Conservation (phyloP, 305 asterid species). For the Solanum chacoense region DNA sequence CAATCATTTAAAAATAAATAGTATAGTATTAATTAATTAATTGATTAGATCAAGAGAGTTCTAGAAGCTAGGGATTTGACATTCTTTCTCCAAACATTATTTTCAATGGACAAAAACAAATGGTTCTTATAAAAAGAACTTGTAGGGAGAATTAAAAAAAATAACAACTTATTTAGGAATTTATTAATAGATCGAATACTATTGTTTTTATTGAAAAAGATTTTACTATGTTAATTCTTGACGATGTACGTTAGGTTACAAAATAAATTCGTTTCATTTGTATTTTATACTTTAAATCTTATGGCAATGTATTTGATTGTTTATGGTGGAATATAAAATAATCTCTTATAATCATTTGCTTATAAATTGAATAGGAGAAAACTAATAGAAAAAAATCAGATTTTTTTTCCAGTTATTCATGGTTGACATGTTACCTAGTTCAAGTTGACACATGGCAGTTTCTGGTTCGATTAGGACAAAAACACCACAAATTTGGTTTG, state of each 20-base stretch:
- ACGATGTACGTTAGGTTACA: background rate
- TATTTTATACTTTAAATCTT: background rate
- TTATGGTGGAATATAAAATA: background rate
- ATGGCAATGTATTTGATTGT: too few species aligned
- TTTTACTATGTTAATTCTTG: too few species aligned
- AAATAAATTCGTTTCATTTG: too few species aligned
- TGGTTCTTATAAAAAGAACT: too few species aligned
- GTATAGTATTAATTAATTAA: background rate
- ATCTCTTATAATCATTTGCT: too few species aligned
- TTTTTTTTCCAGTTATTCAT: background rate
- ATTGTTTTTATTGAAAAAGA: too few species aligned
- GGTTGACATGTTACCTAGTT: background rate
- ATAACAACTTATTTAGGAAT: background rate
- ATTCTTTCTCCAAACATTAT: background rate
- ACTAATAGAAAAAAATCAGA: rapidly evolving
- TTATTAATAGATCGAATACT: background rate
- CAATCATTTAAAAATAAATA: background rate
- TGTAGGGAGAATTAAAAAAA: too few species aligned
- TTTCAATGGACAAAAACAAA: background rate
- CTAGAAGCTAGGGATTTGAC: background rate
- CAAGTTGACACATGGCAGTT: background rate
- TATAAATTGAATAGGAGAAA: background rate
- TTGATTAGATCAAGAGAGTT: background rate
- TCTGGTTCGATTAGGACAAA: background rate
- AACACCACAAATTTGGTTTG: background rate